Conservation (phyloP, 1,284 basidiomycete genomes). For the Golubevia sp. region DNA sequence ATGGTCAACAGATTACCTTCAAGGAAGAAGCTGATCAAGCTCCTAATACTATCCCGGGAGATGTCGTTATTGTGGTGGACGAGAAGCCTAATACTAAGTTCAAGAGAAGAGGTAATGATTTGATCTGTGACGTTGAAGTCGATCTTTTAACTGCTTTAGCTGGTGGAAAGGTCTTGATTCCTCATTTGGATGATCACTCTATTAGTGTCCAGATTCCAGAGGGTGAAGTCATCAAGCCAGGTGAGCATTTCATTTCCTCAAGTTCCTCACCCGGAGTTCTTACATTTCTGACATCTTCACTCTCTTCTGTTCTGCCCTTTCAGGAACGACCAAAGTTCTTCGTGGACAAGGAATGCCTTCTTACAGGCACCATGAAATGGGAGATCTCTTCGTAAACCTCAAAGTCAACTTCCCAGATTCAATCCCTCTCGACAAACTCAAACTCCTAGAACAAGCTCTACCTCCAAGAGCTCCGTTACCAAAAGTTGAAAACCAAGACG, state of each 20-base stretch:
- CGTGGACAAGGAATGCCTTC: conserved; percentile 97
- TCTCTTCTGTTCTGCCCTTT: conserved; percentile 12
- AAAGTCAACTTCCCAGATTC: conserved; percentile 86
- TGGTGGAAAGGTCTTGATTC: conserved; percentile 87
- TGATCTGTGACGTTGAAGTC: conserved; percentile 83
- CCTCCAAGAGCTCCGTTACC: conserved; percentile 76
- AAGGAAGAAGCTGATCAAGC: conserved; percentile 95
- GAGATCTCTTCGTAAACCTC: conserved; percentile 89
- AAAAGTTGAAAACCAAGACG: conserved; percentile 72
- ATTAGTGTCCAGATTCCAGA: conserved; percentile 78
- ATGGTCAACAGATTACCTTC: conserved; percentile 94
- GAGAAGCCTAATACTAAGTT: conserved; percentile 91
- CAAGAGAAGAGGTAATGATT: conserved; percentile 90
- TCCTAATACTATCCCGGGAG: conserved; percentile 85
- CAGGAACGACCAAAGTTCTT: conserved; percentile 88
- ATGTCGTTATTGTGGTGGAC: conserved; percentile 96
- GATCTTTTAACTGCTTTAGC: conserved; percentile 92
- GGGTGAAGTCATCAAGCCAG: conserved; percentile 92
- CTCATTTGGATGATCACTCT: conserved; percentile 90
- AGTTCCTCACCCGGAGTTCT: neutral
- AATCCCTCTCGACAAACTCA: conserved; percentile 74
- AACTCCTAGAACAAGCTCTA: conserved; percentile 82
- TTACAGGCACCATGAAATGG: conserved; percentile 92
- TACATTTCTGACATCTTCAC: neutral
- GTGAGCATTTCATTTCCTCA: conserved; percentile 64